Conservation (phyloP, 225 moss, liverwort and hornwort species). For the Anthoceros angustus region DNA sequence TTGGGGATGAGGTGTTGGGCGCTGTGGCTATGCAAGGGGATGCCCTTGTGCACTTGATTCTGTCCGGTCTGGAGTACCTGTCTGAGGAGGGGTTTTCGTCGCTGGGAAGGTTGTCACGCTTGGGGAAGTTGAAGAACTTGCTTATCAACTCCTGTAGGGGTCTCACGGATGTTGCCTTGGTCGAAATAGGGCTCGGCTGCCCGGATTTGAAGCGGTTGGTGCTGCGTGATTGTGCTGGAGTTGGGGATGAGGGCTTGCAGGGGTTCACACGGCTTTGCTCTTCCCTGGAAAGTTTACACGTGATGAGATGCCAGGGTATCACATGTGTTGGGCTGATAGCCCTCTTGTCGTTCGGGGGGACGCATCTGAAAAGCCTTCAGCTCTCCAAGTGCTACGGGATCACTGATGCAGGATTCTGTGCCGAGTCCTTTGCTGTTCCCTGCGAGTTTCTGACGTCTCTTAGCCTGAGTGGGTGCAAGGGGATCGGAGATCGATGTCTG, state of each 20-base stretch:
- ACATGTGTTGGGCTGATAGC: conserved; percentile 38
- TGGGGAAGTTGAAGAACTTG: conserved; percentile 36
- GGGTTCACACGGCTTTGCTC: conserved; percentile 33
- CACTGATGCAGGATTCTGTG: conserved; percentile 16
- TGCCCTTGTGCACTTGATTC: conserved; percentile 34
- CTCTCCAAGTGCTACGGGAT: conserved; percentile 46
- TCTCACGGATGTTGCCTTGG: conserved; percentile 32
- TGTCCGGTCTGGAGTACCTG: conserved; percentile 32
- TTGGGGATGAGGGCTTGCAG: conserved; percentile 43
- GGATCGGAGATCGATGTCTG: conserved; percentile 34
- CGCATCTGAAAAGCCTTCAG: conserved; percentile 25
- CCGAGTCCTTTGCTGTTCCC: conserved; percentile 15
- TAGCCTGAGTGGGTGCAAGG: conserved; percentile 36
- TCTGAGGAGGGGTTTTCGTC: conserved; percentile 49
- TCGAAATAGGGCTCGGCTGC: conserved; percentile 25
- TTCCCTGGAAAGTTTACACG: conserved; percentile 36
- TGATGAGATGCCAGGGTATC: conserved; percentile 48
- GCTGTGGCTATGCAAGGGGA: conserved; percentile 36
- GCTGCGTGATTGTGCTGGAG: conserved; percentile 39
- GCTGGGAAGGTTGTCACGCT: conserved; percentile 27
- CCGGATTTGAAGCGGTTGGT: conserved; percentile 34
- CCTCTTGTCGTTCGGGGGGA: conserved; percentile 25
- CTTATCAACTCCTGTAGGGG: conserved; percentile 35
- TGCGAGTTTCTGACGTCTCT: conserved; percentile 33
- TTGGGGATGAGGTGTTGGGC: conserved; percentile 40